Evolutionary conservation across 371 early-diverging fungal genomes (phyloP).

Genomic region (Rhizopus sp.): DNA sequence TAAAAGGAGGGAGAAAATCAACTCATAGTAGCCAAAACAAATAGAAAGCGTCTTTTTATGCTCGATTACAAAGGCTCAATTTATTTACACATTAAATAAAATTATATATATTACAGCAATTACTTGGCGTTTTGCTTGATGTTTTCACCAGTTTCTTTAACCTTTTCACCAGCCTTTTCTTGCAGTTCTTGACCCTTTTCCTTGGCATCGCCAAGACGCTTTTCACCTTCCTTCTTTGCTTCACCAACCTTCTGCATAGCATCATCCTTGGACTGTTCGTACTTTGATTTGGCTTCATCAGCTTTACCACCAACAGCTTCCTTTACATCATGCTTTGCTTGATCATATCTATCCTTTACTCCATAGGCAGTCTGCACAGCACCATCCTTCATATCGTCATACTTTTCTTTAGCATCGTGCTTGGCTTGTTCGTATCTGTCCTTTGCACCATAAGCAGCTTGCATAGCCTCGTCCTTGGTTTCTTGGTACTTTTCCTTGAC

Average conservation of each 20-base stretch:
- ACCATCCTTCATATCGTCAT: conserved; percentile 6
- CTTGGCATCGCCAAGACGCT: conserved; percentile 14
- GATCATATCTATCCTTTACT: neutral
- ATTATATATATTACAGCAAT: neutral
- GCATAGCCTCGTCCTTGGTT: conserved; percentile 9
- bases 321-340: conserved; percentile 9
- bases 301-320: conserved; percentile 8
- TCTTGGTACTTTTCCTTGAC: neutral
- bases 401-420: conserved; percentile 4
- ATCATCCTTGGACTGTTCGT: conserved; percentile 15
- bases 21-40: too few relatives aligned
- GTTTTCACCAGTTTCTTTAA: conserved; percentile 21
- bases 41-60: neutral
- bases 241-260: conserved; percentile 10
- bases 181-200: conserved; percentile 23
- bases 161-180: conserved; percentile 20
- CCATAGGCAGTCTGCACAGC: neutral
- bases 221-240: conserved; percentile 13
- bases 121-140: conserved; percentile 20
- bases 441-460: neutral
- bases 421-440: conserved; percentile 10
- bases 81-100: neutral
- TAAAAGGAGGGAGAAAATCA: too few relatives aligned
- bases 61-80: conserved; percentile 4
- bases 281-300: conserved; percentile 18